Conservation (phyloP, 805 yeast species). For the Wickerhamiella cacticola region DNA sequence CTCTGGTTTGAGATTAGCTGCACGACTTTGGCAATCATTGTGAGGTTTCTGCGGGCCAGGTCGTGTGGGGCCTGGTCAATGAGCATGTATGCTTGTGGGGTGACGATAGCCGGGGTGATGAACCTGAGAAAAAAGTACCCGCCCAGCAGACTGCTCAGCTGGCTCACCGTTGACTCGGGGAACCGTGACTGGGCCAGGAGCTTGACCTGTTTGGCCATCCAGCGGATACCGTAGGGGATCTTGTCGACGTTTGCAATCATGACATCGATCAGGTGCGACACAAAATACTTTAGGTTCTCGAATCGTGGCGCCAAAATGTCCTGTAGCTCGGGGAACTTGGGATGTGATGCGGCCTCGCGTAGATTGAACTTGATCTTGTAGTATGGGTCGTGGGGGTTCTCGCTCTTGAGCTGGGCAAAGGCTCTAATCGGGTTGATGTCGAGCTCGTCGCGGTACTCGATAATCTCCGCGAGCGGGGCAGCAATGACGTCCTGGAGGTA, state of each 20-base stretch:
- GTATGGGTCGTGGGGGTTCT: constrained; percentile 18
- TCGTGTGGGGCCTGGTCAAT: constrained; percentile 30
- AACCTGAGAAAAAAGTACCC: constrained; percentile 74
- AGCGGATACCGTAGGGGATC: constrained; percentile 62
- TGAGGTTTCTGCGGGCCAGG: constrained; percentile 48
- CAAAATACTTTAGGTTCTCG: constrained; percentile 20
- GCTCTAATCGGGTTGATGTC: constrained; percentile 30
- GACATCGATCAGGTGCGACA: constrained; percentile 34
- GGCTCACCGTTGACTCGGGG: constrained; percentile 39
- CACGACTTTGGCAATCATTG: constrained; percentile 68
- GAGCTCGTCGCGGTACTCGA: constrained; percentile 23
- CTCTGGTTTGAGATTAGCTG: constrained; percentile 84
- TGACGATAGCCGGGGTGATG: constrained; percentile 79
- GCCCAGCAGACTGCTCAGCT: constrained; percentile 44
- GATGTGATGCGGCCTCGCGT: constrained; percentile 26
- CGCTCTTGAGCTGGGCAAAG: constrained; percentile 23
- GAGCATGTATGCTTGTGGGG: constrained; percentile 53
- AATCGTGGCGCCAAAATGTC: constrained; percentile 25
- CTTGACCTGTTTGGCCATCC: constrained; percentile 56
- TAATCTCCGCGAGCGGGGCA: constrained; percentile 23
- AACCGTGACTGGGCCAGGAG: constrained; percentile 46
- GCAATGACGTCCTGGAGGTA: constrained; percentile 28
- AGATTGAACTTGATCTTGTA: constrained; percentile 21
- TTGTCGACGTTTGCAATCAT: constrained; percentile 42
- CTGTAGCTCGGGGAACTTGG: constrained; percentile 20